Evolutionary conservation across 345 rosid species (phyloP).

Genomic region (Sonneratia caseolaris): DNA sequence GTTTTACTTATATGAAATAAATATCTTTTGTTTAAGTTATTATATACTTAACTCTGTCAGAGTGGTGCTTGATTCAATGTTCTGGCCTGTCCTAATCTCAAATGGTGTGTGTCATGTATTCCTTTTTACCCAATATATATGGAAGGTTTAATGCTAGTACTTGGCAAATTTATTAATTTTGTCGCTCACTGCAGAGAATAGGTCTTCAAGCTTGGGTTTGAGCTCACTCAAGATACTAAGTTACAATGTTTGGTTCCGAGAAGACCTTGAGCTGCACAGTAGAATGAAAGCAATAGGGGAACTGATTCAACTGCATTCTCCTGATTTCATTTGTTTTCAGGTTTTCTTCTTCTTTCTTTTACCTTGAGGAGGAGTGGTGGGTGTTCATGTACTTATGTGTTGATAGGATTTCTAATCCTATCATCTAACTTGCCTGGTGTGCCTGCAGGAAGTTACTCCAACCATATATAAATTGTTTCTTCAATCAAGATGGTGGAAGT

Average conservation of each 20-base stretch:
- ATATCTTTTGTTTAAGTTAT: not conserved
- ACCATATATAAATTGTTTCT: constrained; percentile 49
- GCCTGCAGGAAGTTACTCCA: constrained; percentile 74
- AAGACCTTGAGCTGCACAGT: constrained; percentile 64
- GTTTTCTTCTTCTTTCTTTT: constrained; percentile 19
- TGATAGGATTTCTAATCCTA: not conserved
- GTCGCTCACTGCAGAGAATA: constrained; percentile 15
- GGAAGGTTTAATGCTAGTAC: not conserved
- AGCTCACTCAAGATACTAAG: constrained; percentile 60
- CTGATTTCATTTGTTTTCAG: constrained; percentile 89
- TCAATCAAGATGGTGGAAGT: constrained; percentile 81
- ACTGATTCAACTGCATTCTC: constrained; percentile 66
- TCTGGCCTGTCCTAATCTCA: not conserved
- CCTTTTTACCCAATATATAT: not conserved
- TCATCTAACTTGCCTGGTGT: constrained; percentile 3
- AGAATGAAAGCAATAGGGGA: constrained; percentile 85
- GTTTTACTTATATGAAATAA: not conserved
- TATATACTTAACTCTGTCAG: not conserved
- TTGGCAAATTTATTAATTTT: not conserved
- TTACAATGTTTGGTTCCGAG: constrained; percentile 97
- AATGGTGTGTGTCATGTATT: not conserved
- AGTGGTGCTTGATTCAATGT: too few relatives aligned
- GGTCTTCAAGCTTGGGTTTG: constrained; percentile 20
- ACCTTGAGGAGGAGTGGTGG: not conserved
- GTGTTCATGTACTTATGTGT: not conserved